Conservation (phyloP, 2,329 filamentous ascomycete species). For the Exophiala spinifera region DNA sequence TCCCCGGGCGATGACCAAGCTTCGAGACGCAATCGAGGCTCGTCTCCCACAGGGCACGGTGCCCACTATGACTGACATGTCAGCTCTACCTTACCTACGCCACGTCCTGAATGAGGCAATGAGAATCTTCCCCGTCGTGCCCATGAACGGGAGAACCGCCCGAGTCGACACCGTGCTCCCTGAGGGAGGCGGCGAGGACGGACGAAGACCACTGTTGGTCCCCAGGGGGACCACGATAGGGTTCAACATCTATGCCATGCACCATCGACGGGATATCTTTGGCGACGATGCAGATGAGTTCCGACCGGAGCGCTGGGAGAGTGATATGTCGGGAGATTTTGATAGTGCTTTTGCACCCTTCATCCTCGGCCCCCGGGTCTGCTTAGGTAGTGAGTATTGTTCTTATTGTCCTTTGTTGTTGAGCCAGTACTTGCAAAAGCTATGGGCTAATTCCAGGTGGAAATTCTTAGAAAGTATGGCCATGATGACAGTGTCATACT, state of each 20-base stretch:
- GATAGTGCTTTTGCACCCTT: conserved; percentile 50
- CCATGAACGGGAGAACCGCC: conserved; percentile 38
- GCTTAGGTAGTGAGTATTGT: conserved; percentile 51
- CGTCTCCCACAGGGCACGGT: conserved; percentile 21
- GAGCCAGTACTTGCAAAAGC: neutral
- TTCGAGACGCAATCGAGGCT: conserved; percentile 19
- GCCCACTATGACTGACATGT: conserved; percentile 2
- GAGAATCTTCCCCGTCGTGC: conserved; percentile 41
- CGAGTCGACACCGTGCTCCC: conserved; percentile 45
- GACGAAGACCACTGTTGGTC: conserved; percentile 47
- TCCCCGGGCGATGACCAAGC: conserved; percentile 16
- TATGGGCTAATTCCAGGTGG: neutral
- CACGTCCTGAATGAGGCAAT: conserved; percentile 38
- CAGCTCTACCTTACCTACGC: conserved; percentile 9
- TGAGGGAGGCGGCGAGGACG: conserved; percentile 47
- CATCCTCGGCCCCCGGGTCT: conserved; percentile 52
- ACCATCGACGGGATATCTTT: conserved; percentile 32
- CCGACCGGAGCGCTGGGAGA: conserved; percentile 38
- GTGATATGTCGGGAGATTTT: conserved; percentile 38
- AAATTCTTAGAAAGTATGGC: conserved; percentile 64
- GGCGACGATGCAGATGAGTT: conserved; percentile 35
- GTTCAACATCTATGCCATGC: conserved; percentile 43
- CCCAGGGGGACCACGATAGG: conserved; percentile 44
- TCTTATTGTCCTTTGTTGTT: no score
- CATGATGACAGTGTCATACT: conserved; percentile 65